phyloP scores from a whole-genome alignment of 257 asterid species.

The Penstemon davidsonii region DNA sequence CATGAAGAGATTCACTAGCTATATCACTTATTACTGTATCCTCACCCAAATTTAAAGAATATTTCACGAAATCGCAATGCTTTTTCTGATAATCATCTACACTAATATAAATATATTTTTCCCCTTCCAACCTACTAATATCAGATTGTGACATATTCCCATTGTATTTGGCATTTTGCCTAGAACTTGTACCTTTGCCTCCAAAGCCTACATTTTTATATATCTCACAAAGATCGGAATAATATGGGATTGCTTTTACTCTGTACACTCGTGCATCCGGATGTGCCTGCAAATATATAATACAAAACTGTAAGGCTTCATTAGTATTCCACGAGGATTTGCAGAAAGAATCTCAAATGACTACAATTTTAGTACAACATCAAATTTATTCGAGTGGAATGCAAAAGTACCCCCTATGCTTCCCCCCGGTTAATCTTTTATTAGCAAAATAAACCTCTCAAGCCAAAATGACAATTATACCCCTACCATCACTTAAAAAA shows the following conservation, averaged over 20 bases:
- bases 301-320: not conserved
- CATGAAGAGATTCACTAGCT: conserved; percentile 37
- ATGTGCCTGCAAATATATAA: conserved; percentile 35
- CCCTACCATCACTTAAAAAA: too few species aligned
- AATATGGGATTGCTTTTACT: conserved; percentile 34
- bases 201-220: conserved; percentile 24
- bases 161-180: conserved; percentile 9
- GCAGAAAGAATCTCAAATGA: too few species aligned
- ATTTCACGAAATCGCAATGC: not conserved
- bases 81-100: not conserved
- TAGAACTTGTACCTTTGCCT: conserved; percentile 20
- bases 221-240: conserved; percentile 32
- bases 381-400: too few species aligned
- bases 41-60: conserved; percentile 21
- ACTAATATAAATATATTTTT: conserved; percentile 4
- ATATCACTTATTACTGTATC: conserved; percentile 9
- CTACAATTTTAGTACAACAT: too few species aligned
- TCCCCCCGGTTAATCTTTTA: too few species aligned
- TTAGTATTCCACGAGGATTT: too few species aligned
- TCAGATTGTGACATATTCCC: conserved; percentile 13
- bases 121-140: conserved; percentile 18
- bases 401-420: too few species aligned
- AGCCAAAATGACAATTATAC: too few species aligned
- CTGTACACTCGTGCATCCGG: conserved; percentile 35
- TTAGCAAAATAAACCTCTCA: too few species aligned